These are phyloP conservation scores for Fusarium dimerum DNA, from an alignment of 2,329 filamentous ascomycete genomes.

Conservation along the genomic window DNA sequence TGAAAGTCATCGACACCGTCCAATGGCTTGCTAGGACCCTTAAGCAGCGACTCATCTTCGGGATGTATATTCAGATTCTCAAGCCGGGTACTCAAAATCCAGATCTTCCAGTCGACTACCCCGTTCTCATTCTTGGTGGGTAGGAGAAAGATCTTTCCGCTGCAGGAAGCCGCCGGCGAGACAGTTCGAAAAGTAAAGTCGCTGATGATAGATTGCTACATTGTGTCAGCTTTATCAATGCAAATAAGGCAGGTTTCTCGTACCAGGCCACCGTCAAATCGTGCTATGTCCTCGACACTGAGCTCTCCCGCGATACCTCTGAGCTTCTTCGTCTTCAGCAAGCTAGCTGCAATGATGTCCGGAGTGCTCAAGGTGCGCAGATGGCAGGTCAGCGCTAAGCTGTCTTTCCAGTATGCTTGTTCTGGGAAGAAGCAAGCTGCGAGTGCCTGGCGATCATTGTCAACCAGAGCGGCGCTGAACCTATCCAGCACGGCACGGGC, in stretches of 20 bases:
- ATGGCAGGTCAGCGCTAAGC: conserved; percentile 15
- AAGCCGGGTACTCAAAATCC: conserved; percentile 18
- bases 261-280: conserved; percentile 10
- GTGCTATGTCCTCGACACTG: conserved; percentile 9
- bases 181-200: conserved; percentile 6
- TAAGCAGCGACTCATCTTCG: conserved; percentile 7
- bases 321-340: neutral
- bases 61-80: conserved; percentile 8
- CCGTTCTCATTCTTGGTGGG: neutral
- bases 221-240: neutral
- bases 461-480: conserved; percentile 6
- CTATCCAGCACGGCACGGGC: neutral
- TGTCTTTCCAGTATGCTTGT: conserved; percentile 20
- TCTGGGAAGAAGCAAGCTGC: conserved; percentile 5
- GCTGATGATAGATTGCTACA: conserved; percentile 15
- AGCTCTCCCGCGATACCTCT: neutral
- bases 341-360: neutral
- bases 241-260: neutral
- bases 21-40: neutral
- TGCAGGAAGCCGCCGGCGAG: conserved; percentile 4
- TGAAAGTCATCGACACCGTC: neutral
- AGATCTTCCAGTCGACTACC: conserved; percentile 11
- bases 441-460: neutral
- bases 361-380: conserved; percentile 11
- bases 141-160: conserved; percentile 6